Conservation (phyloP, 2,329 filamentous ascomycete species). For the Fusarium pseudocircinatum region DNA sequence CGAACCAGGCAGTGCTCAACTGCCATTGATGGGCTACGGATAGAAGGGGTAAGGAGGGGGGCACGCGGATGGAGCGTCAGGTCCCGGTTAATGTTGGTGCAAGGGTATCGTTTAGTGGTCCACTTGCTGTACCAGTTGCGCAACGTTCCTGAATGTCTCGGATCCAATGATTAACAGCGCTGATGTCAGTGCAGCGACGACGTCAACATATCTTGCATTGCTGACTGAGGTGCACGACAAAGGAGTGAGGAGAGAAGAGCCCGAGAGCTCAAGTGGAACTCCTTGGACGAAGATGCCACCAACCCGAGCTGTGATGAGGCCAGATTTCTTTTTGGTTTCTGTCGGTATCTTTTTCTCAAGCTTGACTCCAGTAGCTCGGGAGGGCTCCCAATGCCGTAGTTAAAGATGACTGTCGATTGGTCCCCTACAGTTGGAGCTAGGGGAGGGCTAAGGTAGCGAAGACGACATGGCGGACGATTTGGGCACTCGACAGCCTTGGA, state of each 20-base stretch:
- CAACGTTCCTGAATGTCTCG: slow-evolving; percentile 31
- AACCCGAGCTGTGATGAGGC: background rate
- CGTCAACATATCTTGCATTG: background rate
- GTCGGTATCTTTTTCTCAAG: slow-evolving; percentile 1
- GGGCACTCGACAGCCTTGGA: slow-evolving; percentile 20
- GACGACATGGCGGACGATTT: slow-evolving; percentile 13
- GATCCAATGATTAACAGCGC: slow-evolving; percentile 8
- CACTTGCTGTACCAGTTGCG: slow-evolving; percentile 11
- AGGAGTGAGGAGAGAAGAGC: background rate
- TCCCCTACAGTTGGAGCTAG: slow-evolving; percentile 16
- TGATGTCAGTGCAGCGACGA: slow-evolving; percentile 18
- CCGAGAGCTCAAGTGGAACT: background rate
- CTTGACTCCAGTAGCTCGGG: slow-evolving; percentile 16
- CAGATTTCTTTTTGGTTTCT: background rate
- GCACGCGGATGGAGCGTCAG: slow-evolving; percentile 19
- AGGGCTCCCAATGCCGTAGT: slow-evolving; percentile 33
- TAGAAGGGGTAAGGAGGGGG: slow-evolving; percentile 3
- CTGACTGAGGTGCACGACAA: background rate
- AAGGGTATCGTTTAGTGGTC: slow-evolving; percentile 15
- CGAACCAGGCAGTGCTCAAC: slow-evolving; percentile 6
- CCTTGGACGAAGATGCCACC: background rate
- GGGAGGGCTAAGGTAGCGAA: slow-evolving; percentile 6
- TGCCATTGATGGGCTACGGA: background rate
- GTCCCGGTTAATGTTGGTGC: slow-evolving; percentile 19
- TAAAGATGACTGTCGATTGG: slow-evolving; percentile 29